A percentile compares a stretch with the other conserved stretches of the same genome.
These are phyloP conservation scores for Yarrowia divulgata DNA, from an alignment of 805 yeast genomes.

Conservation along the genomic window DNA sequence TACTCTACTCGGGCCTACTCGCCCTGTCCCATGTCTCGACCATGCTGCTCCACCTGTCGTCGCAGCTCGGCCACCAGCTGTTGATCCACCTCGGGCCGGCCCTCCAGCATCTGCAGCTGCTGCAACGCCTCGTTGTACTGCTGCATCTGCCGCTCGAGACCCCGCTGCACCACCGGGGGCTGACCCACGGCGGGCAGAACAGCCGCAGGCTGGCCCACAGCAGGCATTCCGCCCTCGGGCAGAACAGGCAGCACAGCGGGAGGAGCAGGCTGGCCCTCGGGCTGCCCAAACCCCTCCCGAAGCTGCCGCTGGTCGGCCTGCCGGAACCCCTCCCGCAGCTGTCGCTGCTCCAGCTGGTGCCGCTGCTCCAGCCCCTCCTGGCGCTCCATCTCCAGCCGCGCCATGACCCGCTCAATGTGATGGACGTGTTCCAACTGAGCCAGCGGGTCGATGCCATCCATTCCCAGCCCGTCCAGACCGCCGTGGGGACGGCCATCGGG, in stretches of 20 bases:
- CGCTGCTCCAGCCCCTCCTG: constrained; percentile 35
- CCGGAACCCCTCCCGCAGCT: constrained; percentile 4
- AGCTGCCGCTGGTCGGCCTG: constrained; percentile 16
- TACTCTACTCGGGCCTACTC: not conserved
- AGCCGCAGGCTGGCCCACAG: not conserved
- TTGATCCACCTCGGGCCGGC: constrained; percentile 21
- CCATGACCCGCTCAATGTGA: constrained; percentile 34
- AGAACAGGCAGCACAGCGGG: constrained; percentile 1
- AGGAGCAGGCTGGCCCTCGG: not conserved
- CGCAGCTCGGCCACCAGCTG: constrained; percentile 19
- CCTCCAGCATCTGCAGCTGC: constrained; percentile 29
- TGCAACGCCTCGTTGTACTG: constrained; percentile 26
- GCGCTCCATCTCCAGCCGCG: constrained; percentile 34
- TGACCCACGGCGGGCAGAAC: not conserved
- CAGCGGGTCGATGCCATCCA: constrained; percentile 25
- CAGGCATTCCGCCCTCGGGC: not conserved
- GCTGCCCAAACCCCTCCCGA: constrained; percentile 8
- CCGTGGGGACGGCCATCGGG: constrained; percentile 20
- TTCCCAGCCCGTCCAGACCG: constrained; percentile 24
- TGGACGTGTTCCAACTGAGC: constrained; percentile 32
- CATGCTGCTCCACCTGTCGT: constrained; percentile 27
- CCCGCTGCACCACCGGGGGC: not conserved
- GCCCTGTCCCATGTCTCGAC: constrained; percentile 6
- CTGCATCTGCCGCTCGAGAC: constrained; percentile 14
- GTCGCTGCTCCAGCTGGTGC: constrained; percentile 16